Evolutionary conservation across 306 rosid species (phyloP).

Genomic region (Pachyrhizus erosus): DNA sequence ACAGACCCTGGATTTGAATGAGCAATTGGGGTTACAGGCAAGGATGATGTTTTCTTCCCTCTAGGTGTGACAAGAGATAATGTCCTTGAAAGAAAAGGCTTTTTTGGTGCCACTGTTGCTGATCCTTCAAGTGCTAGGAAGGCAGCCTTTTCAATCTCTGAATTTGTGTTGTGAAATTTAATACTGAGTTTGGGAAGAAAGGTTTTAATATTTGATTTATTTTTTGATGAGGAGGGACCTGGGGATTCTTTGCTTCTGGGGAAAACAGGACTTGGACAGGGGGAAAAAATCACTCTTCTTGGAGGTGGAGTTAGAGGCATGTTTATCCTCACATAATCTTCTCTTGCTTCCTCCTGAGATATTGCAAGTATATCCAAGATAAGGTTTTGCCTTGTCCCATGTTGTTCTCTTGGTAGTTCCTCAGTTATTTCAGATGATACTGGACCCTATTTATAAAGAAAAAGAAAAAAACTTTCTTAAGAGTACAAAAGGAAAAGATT

Average conservation of each 20-base stretch:
- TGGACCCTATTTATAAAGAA: slow-evolving; percentile 49
- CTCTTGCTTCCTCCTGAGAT: slow-evolving; percentile 51
- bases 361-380: slow-evolving; percentile 52
- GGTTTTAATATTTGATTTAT: slow-evolving; percentile 50
- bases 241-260: slow-evolving; percentile 51
- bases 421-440: slow-evolving; percentile 64
- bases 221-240: slow-evolving; percentile 56
- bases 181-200: slow-evolving; percentile 71
- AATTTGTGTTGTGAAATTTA: slow-evolving; percentile 53
- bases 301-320: slow-evolving; percentile 71
- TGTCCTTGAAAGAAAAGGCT: slow-evolving; percentile 61
- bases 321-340: slow-evolving; percentile 61
- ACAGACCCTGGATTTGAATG: slow-evolving; percentile 67
- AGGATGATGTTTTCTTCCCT: slow-evolving; percentile 59
- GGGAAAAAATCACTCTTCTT: slow-evolving; percentile 66
- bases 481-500: not conserved
- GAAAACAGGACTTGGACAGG: slow-evolving; percentile 59
- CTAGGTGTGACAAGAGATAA: slow-evolving; percentile 60
- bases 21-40: slow-evolving; percentile 64
- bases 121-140: slow-evolving; percentile 58
- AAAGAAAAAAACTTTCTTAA: not conserved
- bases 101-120: slow-evolving; percentile 49
- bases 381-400: slow-evolving; percentile 53
- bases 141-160: slow-evolving; percentile 69
- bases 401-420: slow-evolving; percentile 52